Base-by-base conservation (phyloP, 2,329 filamentous ascomycete genomes). In the Coleophoma cylindrospora region DNA sequence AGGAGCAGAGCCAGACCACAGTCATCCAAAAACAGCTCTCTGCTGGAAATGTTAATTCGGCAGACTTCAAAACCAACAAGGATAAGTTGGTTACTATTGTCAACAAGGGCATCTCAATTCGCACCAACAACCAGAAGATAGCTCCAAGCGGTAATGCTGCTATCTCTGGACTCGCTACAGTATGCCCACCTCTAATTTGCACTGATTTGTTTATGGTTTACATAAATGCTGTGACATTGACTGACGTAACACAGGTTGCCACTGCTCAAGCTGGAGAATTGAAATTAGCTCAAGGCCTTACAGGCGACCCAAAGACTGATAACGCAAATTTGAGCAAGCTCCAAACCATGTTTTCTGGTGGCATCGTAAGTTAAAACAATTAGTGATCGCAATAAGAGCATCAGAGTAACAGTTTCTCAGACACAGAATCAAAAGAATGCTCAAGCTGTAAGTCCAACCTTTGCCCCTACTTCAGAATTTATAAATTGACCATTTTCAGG, bases 341-440 rank as follows among this genome's bases (percentile, higher is more conserved):
- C 34, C 41, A 45, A 15, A 46, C 17, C 5, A 53, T 52, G 49
- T 57, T 57, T 36, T 19, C 50, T 7, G 49, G 47, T 22, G 52
- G 54, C 2, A 54, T 57, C 27, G 43, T 44, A 27, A 27, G 27
- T 27, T 3, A 10, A 27, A 3, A 27, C 9, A 8, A 27, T 8
- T 3, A 27, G 27, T 3, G 27, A 27, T 27, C 27, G 9, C 27
- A 10, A 27, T 10, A 27, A 10, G 7, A 8, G 9, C 27, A 27
- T 27, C 9, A 8, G 27, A 27, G 2, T 27, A 27, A 27, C 27
- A 27, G 7, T 27, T 27, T 27, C 27, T 2, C 27, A 27, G 27
- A 27, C 27, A 17, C 54, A 57, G 38, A 57, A 57, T 17, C 52
- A 54, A 34, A 47, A 54, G 47, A 57, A 57, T 49, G 54, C 52